These are phyloP conservation scores for Dysphania ambrosioides DNA, from an alignment of 148 eudicot species.

Conservation along the genomic window DNA sequence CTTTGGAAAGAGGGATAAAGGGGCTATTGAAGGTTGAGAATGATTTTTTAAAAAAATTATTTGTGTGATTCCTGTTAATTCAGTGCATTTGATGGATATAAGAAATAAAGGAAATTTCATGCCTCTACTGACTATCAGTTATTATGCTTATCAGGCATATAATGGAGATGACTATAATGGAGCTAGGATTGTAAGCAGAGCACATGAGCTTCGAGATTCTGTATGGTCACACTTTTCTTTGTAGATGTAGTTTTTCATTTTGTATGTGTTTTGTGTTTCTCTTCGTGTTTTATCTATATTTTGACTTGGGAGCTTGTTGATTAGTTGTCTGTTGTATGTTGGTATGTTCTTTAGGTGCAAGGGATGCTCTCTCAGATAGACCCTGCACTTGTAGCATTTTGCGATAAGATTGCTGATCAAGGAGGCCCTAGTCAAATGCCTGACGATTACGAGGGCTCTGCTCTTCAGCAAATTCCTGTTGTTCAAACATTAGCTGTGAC, in stretches of 20 bases:
- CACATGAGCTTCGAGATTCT: slow-evolving; percentile 91
- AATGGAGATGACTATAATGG: slow-evolving; percentile 98
- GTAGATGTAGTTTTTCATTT: neutral
- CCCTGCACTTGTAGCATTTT: slow-evolving; percentile 82
- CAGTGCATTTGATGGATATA: neutral
- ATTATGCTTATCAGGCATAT: slow-evolving; percentile 51
- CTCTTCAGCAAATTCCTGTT: slow-evolving; percentile 57
- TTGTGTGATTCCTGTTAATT: neutral
- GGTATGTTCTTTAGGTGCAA: slow-evolving; percentile 57
- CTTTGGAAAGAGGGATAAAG: neutral
- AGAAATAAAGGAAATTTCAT: neutral
- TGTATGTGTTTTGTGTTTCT: neutral
- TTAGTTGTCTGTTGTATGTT: slow-evolving; percentile 4
- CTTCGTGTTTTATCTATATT: slow-evolving; percentile 2
- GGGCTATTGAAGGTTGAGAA: neutral
- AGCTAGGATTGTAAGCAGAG: slow-evolving; percentile 98
- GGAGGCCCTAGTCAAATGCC: slow-evolving; percentile 85
- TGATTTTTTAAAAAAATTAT: neutral
- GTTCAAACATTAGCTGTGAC: slow-evolving; percentile 66
- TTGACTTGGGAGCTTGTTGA: neutral
- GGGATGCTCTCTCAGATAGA: slow-evolving; percentile 99
- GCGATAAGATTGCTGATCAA: slow-evolving; percentile 87
- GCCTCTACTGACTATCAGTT: slow-evolving; percentile 9
- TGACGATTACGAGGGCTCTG: slow-evolving; percentile 52
- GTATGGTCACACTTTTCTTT: slow-evolving; percentile 38